These are phyloP conservation scores for Fraxinus dipetala DNA, from an alignment of 305 asterid genomes.

Conservation along the genomic window DNA sequence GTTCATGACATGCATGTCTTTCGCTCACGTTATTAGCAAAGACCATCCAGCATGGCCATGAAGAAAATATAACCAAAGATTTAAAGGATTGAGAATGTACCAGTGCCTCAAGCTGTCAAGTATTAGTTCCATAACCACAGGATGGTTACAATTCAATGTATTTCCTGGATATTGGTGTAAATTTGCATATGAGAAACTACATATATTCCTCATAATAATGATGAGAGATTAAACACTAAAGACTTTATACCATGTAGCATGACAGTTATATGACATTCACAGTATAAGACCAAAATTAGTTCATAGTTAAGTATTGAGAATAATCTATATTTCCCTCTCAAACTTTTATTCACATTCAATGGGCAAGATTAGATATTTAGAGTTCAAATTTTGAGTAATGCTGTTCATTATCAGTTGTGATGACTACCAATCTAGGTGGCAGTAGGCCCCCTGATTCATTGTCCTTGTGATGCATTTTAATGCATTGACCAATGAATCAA, in stretches of 20 bases:
- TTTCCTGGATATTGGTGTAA: constrained; percentile 56
- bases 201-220: constrained; percentile 3
- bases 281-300: background rate
- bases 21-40: background rate
- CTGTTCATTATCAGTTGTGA: background rate
- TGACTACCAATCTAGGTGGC: background rate
- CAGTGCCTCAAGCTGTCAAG: constrained; percentile 97
- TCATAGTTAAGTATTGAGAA: background rate
- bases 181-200: constrained; percentile 23
- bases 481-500: background rate
- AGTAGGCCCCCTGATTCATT: background rate
- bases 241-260: background rate
- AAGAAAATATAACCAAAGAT: background rate
- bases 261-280: background rate
- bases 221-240: background rate
- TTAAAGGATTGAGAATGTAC: constrained; percentile 43
- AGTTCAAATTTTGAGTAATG: background rate
- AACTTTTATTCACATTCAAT: background rate
- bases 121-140: constrained; percentile 89
- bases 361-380: background rate
- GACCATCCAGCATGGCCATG: background rate
- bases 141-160: constrained; percentile 94
- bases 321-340: background rate
- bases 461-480: background rate
- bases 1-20: background rate